phyloP scores from a whole-genome alignment of 2,329 filamentous ascomycete genomes.

The Corynespora cassiicola region DNA sequence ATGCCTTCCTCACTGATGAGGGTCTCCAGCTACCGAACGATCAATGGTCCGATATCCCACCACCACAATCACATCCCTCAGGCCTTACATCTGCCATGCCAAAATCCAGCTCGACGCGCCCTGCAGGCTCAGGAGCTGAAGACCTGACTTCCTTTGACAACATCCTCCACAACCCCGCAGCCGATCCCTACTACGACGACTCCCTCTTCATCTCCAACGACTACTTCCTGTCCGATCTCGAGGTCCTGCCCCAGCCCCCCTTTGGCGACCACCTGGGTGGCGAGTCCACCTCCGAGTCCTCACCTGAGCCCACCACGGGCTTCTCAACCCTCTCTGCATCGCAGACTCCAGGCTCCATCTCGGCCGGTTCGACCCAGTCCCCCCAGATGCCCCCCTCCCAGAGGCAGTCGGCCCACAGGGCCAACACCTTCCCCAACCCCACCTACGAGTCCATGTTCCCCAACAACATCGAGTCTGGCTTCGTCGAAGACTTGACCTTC shows the following conservation, averaged over 20 bases:
- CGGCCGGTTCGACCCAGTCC: constrained; percentile 25
- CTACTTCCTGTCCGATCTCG: constrained; percentile 48
- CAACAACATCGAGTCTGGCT: constrained; percentile 40
- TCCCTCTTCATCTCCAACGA: constrained; percentile 45
- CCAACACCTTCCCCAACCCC: constrained; percentile 42
- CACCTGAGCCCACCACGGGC: constrained; percentile 39
- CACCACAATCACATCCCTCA: constrained; percentile 29
- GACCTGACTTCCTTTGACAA: constrained; percentile 39
- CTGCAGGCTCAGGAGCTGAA: constrained; percentile 35
- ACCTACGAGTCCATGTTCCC: constrained; percentile 45
- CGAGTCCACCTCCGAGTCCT: constrained; percentile 45
- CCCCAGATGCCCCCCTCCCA: constrained; percentile 33
- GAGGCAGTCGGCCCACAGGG: constrained; percentile 29
- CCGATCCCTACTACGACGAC: constrained; percentile 46
- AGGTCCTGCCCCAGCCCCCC: constrained; percentile 46
- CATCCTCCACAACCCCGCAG: constrained; percentile 33
- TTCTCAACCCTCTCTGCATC: constrained; percentile 25
- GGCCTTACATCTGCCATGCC: constrained; percentile 44
- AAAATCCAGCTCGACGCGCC: constrained; percentile 40
- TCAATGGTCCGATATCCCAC: constrained; percentile 45
- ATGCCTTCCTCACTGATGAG: constrained; percentile 45
- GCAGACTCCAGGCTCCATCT: constrained; percentile 29
- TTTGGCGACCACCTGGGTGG: constrained; percentile 38
- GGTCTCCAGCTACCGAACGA: constrained; percentile 44
- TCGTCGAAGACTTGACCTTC: constrained; percentile 46